These are phyloP conservation scores for Rhodofomes roseus DNA, from an alignment of 1,284 basidiomycete genomes.

Conservation along the genomic window DNA sequence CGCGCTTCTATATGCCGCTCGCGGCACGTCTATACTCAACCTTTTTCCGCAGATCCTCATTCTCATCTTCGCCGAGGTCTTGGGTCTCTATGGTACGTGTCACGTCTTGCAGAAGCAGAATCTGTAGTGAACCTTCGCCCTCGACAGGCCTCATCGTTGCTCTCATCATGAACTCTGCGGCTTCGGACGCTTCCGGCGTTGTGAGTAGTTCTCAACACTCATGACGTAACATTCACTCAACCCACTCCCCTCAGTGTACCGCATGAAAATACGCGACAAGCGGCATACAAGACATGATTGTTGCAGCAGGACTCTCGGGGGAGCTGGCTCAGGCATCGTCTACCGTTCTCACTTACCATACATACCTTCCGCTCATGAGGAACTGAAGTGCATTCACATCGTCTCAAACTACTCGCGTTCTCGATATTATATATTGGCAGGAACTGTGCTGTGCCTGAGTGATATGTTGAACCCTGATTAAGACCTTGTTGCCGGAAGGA, in stretches of 20 bases:
- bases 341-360: neutral
- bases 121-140: neutral
- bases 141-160: conserved; percentile 76
- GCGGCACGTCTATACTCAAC: neutral
- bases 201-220: conserved; percentile 10
- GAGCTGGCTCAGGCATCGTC: neutral
- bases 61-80: conserved; percentile 83
- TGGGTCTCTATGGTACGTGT: conserved; percentile 66
- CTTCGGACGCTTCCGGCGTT: conserved; percentile 24
- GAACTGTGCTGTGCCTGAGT: neutral
- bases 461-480: neutral
- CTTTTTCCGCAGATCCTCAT: conserved; percentile 48
- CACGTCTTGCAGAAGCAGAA: neutral
- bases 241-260: neutral
- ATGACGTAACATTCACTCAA: conserved; percentile 1
- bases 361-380: neutral
- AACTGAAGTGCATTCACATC: neutral
- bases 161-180: conserved; percentile 81
- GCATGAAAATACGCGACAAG: neutral
- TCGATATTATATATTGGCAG: neutral
- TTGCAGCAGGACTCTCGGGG: neutral
- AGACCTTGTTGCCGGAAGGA: neutral
- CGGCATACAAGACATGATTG: neutral
- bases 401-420: neutral
- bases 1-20: neutral